Evolutionary conservation across 1,139 yeast species (phyloP).

Genomic region (Candida frijolesensis): DNA sequence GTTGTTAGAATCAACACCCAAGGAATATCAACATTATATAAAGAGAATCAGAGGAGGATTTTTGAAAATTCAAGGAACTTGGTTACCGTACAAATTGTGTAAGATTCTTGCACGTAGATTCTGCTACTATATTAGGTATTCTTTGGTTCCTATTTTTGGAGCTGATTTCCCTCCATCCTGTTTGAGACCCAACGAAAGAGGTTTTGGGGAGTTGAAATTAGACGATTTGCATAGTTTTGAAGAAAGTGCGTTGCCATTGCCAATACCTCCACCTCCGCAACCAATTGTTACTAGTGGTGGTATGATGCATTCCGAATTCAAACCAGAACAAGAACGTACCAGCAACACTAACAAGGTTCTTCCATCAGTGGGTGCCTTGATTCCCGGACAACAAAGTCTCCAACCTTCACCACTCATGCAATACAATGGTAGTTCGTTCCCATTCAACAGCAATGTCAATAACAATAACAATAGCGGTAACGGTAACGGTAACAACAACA

Average conservation of each 20-base stretch:
- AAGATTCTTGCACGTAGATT: constrained; percentile 69
- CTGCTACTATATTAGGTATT: constrained; percentile 75
- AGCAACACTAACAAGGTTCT: neutral
- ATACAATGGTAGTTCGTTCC: neutral
- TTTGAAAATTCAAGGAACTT: constrained; percentile 91
- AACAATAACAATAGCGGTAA: no score
- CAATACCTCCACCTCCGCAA: constrained; percentile 7
- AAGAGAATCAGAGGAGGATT: constrained; percentile 89
- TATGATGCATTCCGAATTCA: neutral
- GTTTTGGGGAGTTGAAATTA: constrained; percentile 64
- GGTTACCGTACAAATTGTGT: constrained; percentile 81
- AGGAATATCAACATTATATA: constrained; percentile 60
- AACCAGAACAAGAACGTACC: neutral
- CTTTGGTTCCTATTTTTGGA: constrained; percentile 83
- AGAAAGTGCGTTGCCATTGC: constrained; percentile 13
- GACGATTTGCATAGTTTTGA: constrained; percentile 33
- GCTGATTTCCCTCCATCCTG: constrained; percentile 70
- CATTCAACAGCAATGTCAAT: neutral
- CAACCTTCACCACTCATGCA: neutral
- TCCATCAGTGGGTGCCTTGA: constrained; percentile 11
- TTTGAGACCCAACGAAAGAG: constrained; percentile 61
- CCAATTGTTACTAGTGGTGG: neutral
- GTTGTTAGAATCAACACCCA: constrained; percentile 73
- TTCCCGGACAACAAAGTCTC: constrained; percentile 6
- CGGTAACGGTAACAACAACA: no score